Percentiles rank a stretch among this genome's conserved stretches.
phyloP scores from a whole-genome alignment of 2,329 filamentous ascomycete genomes.

The Xylariaceae sp. region DNA sequence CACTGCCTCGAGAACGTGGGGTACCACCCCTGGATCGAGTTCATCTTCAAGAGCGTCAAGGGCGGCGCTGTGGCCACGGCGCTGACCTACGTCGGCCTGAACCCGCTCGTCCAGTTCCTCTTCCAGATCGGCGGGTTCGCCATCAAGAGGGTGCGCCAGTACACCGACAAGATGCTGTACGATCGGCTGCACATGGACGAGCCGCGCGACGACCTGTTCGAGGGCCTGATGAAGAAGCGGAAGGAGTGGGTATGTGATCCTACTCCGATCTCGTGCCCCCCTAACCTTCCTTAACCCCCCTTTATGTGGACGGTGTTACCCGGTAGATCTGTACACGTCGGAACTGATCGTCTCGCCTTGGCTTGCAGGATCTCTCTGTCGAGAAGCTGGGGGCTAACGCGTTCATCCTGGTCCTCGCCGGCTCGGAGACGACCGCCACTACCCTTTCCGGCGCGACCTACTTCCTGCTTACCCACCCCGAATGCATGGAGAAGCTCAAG shows the following conservation, averaged over 20 bases:
- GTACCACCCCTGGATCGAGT: constrained; percentile 31
- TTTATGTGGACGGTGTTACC: too few relatives aligned
- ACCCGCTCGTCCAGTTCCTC: constrained; percentile 19
- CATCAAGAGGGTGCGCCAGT: constrained; percentile 12
- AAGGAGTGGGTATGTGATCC: constrained; percentile 26
- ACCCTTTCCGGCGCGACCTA: constrained; percentile 27
- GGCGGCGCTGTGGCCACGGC: constrained; percentile 20
- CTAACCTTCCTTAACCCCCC: too few relatives aligned
- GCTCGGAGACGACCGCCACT: constrained; percentile 30
- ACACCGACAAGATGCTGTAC: constrained; percentile 21
- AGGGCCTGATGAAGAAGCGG: constrained; percentile 28
- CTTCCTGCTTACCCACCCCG: constrained; percentile 28
- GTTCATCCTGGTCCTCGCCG: constrained; percentile 26
- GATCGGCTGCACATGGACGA: constrained; percentile 21
- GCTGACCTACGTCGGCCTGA: constrained; percentile 21
- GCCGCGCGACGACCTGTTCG: constrained; percentile 28
- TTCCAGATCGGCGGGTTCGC: constrained; percentile 13
- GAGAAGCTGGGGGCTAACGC: constrained; percentile 25
- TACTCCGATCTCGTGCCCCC: neutral
- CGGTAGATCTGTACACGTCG: too few relatives aligned
- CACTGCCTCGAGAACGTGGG: constrained; percentile 29
- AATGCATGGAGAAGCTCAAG: constrained; percentile 29
- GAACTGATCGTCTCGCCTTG: too few relatives aligned
- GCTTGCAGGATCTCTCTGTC: constrained; percentile 23
- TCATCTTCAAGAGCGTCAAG: constrained; percentile 28